phyloP scores from a whole-genome alignment of 305 asterid genomes.

The Solanum hybrid region DNA sequence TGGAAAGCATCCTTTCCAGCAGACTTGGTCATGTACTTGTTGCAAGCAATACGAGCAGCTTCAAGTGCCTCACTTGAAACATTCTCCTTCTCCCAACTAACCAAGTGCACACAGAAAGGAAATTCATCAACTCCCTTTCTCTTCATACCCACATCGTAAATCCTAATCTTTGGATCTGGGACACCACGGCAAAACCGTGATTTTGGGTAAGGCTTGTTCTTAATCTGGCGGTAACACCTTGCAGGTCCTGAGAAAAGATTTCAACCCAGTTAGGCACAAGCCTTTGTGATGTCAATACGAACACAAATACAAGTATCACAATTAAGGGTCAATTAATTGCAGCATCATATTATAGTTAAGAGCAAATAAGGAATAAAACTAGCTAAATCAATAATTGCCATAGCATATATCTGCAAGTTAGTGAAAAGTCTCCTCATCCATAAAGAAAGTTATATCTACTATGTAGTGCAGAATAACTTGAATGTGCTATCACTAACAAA shows the following conservation, averaged over 20 bases:
- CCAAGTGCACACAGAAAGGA: constrained; percentile 53
- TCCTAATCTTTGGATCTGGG: constrained; percentile 51
- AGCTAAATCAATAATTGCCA: neutral
- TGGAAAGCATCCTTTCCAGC: constrained; percentile 52
- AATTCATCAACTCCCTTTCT: constrained; percentile 48
- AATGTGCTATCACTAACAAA: neutral
- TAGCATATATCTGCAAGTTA: neutral
- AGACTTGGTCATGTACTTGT: constrained; percentile 49
- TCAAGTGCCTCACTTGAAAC: constrained; percentile 56
- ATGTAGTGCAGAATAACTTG: neutral
- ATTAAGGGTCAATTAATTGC: neutral
- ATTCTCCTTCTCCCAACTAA: constrained; percentile 54
- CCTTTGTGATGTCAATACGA: neutral
- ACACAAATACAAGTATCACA: neutral
- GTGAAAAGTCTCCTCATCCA: neutral
- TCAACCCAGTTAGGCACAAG: neutral
- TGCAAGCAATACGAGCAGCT: constrained; percentile 52
- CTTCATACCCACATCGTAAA: constrained; percentile 55
- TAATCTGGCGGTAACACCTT: constrained; percentile 47
- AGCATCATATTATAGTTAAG: neutral
- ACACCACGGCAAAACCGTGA: constrained; percentile 58
- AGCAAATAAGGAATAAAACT: neutral
- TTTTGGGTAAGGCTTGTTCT: constrained; percentile 47
- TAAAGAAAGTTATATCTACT: neutral
- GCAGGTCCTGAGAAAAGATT: constrained; percentile 30